A percentile compares a stretch with the other conserved stretches of the same genome.
Conservation (phyloP, 306 rosid genomes). For the Cucurbita pepo region DNA sequence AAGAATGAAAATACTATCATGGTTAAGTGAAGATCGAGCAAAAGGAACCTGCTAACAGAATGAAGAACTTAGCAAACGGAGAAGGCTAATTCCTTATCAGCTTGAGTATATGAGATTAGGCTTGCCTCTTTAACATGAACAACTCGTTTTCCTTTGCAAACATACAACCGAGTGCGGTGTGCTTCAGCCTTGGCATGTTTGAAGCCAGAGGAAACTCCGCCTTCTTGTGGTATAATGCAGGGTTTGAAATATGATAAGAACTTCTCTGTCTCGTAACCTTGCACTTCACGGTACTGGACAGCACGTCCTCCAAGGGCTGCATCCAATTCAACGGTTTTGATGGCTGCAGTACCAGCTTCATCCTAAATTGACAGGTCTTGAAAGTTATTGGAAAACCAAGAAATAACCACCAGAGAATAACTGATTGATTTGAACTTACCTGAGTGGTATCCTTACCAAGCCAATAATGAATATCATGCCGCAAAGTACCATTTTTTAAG, state of each 20-base stretch:
- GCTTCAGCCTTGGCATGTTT: slow-evolving; percentile 78
- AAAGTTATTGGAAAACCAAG: slow-evolving; percentile 8
- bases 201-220: slow-evolving; percentile 86
- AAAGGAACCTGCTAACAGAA: slow-evolving; percentile 52
- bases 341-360: slow-evolving; percentile 92
- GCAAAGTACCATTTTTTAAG: slow-evolving; percentile 78
- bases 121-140: slow-evolving; percentile 93
- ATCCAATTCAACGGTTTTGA: slow-evolving; percentile 90
- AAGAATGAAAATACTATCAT: slow-evolving; percentile 80
- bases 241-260: slow-evolving; percentile 85
- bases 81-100: not conserved
- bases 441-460: slow-evolving; percentile 86
- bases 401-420: not conserved
- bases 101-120: not conserved
- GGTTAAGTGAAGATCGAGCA: slow-evolving; percentile 77
- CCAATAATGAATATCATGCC: slow-evolving; percentile 93
- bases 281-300: slow-evolving; percentile 90
- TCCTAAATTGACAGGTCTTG: slow-evolving; percentile 41
- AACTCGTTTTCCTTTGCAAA: slow-evolving; percentile 86
- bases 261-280: slow-evolving; percentile 85
- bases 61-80: slow-evolving; percentile 8
- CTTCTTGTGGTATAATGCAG: slow-evolving; percentile 89
- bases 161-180: slow-evolving; percentile 48
- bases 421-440: slow-evolving; percentile 21
- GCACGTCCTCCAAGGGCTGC: slow-evolving; percentile 98